A percentile compares a stretch with the other conserved stretches of the same genome.
phyloP scores from a whole-genome alignment of 108 stramenopile genomes.

The Thalassiosira profunda region DNA sequence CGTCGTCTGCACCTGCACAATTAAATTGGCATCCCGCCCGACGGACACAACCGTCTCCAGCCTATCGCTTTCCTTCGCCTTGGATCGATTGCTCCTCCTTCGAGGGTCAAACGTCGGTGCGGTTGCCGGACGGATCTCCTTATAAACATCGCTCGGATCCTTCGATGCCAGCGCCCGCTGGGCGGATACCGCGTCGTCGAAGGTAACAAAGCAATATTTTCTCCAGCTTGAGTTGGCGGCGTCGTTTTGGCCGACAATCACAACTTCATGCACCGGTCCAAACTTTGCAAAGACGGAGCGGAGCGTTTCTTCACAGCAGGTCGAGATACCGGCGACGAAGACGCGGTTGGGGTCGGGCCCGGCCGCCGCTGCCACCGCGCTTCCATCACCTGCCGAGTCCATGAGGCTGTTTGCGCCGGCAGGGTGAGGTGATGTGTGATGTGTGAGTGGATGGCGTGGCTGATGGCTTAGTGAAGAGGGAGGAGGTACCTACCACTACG shows the following conservation, averaged over 20 bases:
- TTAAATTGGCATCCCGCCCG: background rate
- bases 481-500: too few species aligned
- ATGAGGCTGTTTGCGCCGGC: too few species aligned
- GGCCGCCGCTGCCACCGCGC: too few species aligned
- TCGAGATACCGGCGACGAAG: slow-evolving; percentile 1
- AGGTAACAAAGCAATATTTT: slow-evolving; percentile 2
- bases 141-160: background rate
- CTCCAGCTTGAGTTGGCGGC: background rate
- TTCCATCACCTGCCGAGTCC: too few species aligned
- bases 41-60: background rate
- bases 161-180: background rate
- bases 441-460: too few species aligned
- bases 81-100: background rate
- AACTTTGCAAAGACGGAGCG: background rate
- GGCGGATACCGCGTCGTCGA: background rate
- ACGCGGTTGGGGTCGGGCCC: background rate
- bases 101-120: too few species aligned
- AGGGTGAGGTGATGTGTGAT: too few species aligned
- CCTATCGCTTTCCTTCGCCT: background rate
- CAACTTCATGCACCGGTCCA: background rate
- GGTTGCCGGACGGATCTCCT: background rate
- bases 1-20: background rate
- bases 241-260: background rate
- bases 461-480: too few species aligned
- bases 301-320: background rate